A percentile compares a stretch with the other conserved stretches of the same genome.
Evolutionary conservation across 2,329 filamentous ascomycete species (phyloP).

Genomic region (Xylaria hypoxylon): DNA sequence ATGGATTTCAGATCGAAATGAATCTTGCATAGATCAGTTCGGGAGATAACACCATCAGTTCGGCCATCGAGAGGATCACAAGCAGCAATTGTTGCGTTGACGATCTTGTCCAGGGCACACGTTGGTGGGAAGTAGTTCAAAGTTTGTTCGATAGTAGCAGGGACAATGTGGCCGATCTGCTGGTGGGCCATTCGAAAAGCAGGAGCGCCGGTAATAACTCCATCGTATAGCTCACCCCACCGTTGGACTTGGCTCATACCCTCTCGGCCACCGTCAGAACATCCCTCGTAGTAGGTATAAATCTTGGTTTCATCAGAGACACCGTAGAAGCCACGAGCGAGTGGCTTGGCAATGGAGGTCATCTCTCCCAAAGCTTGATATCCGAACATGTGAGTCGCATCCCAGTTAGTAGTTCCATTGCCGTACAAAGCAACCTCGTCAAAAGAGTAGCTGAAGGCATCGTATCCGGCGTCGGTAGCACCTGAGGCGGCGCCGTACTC

Average conservation of each 20-base stretch:
- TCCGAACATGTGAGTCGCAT: slow-evolving; percentile 61
- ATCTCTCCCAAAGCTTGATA: slow-evolving; percentile 66
- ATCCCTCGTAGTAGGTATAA: slow-evolving; percentile 65
- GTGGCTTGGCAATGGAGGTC: slow-evolving; percentile 59
- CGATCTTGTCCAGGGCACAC: slow-evolving; percentile 62
- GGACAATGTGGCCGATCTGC: slow-evolving; percentile 57
- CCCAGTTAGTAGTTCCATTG: slow-evolving; percentile 65
- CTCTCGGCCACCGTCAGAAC: slow-evolving; percentile 61
- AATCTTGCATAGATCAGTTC: slow-evolving; percentile 52
- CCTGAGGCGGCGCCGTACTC: slow-evolving; percentile 56
- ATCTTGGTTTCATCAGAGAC: slow-evolving; percentile 48
- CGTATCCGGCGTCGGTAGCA: slow-evolving; percentile 58
- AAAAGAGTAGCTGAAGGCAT: slow-evolving; percentile 54
- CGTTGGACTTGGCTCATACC: slow-evolving; percentile 60
- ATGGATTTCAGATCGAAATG: slow-evolving; percentile 51
- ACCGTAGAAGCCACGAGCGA: slow-evolving; percentile 56
- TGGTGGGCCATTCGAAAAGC: slow-evolving; percentile 59
- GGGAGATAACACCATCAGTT: slow-evolving; percentile 63
- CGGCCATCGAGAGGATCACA: slow-evolving; percentile 67
- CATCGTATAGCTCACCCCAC: slow-evolving; percentile 57
- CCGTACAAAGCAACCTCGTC: slow-evolving; percentile 56
- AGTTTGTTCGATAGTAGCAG: slow-evolving; percentile 54
- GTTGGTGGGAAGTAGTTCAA: slow-evolving; percentile 57
- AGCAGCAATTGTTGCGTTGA: slow-evolving; percentile 64
- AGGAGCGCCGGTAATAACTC: slow-evolving; percentile 59